Base-by-base conservation (phyloP, 306 rosid genomes). In the Castanea sativa region DNA sequence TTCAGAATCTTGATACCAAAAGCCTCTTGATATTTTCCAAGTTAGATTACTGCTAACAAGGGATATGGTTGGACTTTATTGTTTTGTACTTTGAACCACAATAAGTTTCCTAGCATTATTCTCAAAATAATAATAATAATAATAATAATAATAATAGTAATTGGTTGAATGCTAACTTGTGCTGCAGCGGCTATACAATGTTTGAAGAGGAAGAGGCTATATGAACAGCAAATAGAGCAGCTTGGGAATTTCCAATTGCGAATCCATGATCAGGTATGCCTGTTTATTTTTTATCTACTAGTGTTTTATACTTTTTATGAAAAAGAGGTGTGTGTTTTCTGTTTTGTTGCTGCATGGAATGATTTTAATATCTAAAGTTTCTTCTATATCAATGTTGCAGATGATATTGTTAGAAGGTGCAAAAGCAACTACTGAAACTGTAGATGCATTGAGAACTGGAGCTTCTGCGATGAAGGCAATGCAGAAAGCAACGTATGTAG, bases 401-500 rank as follows among this genome's bases (percentile, higher is more conserved):
- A 95, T 95, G 98, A 95, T 95, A 90, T 55, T 95, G 97, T 78
- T 95, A 73, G 99, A 95, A 89, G 98, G 99, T 74, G 98, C 99
- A 76, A 95, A 95, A 83, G 99, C 99, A 78, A 95, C 99, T 68
- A 95, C 99, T 1, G 99, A 95, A 90, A 95, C 98, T 19, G 99
- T 95, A 30, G 99, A 95, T 81, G 99, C 98, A 3, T 90, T 95
- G 85, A 87, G 99, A 88, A 85, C 91, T 25, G 99, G 99, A 71
- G 99, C 99, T 35, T 56, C 98, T 80, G 89, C 99, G 32, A 95
- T 95, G 99, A 95, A 95, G 87, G 99, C 98, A 75, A 95, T 95
- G 99, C 99, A 95, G 78, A 95, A 91, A 85, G 97, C 99, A 84
- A 93, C 96, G 98, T 95, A 86, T 78, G 90, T 80, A 69, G 45